phyloP scores from a whole-genome alignment of 2,329 filamentous ascomycete species.

The Colletotrichum cereale region DNA sequence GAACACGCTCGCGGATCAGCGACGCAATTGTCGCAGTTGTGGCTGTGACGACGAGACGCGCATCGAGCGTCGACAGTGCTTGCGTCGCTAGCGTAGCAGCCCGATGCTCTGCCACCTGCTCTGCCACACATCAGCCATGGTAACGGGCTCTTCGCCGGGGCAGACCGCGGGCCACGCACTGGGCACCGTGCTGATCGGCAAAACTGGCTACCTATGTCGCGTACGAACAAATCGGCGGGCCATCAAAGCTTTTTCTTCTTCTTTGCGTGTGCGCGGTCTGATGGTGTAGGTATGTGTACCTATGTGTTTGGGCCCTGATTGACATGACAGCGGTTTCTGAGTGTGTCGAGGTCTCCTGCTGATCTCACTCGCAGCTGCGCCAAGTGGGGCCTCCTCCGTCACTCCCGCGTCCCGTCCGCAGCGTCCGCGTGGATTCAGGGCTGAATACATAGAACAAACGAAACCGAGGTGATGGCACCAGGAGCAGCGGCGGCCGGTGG shows the following conservation, averaged over 20 bases:
- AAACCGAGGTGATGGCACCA: constrained; percentile 10
- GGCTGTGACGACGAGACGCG: constrained; percentile 12
- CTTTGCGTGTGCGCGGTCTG: background rate
- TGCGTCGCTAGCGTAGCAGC: constrained; percentile 26
- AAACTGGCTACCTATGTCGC: background rate
- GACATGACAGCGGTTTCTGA: background rate
- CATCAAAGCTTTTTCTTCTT: background rate
- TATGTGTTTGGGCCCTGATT: background rate
- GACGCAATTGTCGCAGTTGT: constrained; percentile 24
- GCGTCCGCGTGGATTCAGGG: constrained; percentile 18
- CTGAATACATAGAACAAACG: background rate
- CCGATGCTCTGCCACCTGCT: constrained; percentile 27
- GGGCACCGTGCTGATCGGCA: constrained; percentile 20
- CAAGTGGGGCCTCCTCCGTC: constrained; percentile 34
- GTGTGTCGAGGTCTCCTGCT: constrained; percentile 17
- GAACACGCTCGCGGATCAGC: constrained; percentile 6
- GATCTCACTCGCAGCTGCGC: constrained; percentile 23
- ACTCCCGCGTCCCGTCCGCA: constrained; percentile 32
- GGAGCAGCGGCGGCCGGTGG: constrained; percentile 4
- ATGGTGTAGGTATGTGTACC: background rate
- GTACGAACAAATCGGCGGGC: constrained; percentile 15
- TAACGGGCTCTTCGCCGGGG: background rate
- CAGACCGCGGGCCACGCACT: constrained; percentile 7
- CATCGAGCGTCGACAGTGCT: constrained; percentile 19
- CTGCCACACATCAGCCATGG: constrained; percentile 18